These are phyloP conservation scores for Sporothrix humicola DNA, from an alignment of 2,329 filamentous ascomycete genomes.

Conservation along the genomic window DNA sequence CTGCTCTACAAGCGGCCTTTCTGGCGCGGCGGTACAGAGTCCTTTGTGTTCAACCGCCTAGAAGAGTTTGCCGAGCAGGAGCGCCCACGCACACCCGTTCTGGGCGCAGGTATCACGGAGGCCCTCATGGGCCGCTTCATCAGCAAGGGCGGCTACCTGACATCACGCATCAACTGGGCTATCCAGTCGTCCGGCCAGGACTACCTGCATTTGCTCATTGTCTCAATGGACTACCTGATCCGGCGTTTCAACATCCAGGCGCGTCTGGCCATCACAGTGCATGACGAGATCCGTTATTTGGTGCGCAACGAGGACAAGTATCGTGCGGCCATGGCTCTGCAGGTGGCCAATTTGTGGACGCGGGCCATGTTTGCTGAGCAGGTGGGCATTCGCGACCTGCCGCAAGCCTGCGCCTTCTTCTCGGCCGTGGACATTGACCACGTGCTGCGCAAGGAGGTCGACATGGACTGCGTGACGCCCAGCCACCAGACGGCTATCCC, in stretches of 20 bases:
- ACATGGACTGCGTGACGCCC: slow-evolving; percentile 96
- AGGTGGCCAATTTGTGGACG: slow-evolving; percentile 95
- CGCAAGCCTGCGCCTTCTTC: slow-evolving; percentile 94
- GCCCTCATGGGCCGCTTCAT: slow-evolving; percentile 88
- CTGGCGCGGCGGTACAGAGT: slow-evolving; percentile 96
- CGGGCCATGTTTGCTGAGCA: slow-evolving; percentile 97
- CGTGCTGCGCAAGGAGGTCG: slow-evolving; percentile 95
- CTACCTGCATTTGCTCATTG: slow-evolving; percentile 91
- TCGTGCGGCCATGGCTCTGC: slow-evolving; percentile 86
- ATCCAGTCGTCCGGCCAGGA: slow-evolving; percentile 98
- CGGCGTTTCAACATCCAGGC: slow-evolving; percentile 84
- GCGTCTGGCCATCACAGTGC: slow-evolving; percentile 89
- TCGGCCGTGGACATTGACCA: slow-evolving; percentile 94
- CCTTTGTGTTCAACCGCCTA: slow-evolving; percentile 96
- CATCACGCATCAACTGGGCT: slow-evolving; percentile 97
- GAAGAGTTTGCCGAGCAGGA: slow-evolving; percentile 98
- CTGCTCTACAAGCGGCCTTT: slow-evolving; percentile 75
- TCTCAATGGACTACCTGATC: slow-evolving; percentile 92
- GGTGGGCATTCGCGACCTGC: slow-evolving; percentile 92
- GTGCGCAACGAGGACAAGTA: slow-evolving; percentile 87
- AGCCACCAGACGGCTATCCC: slow-evolving; percentile 79
- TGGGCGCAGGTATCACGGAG: slow-evolving; percentile 95
- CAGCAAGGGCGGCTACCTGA: slow-evolving; percentile 89
- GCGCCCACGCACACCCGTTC: slow-evolving; percentile 83
- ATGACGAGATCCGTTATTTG: slow-evolving; percentile 96